Conservation (phyloP, 2,329 filamentous ascomycete species). For the Sclerotinia trifoliorum region DNA sequence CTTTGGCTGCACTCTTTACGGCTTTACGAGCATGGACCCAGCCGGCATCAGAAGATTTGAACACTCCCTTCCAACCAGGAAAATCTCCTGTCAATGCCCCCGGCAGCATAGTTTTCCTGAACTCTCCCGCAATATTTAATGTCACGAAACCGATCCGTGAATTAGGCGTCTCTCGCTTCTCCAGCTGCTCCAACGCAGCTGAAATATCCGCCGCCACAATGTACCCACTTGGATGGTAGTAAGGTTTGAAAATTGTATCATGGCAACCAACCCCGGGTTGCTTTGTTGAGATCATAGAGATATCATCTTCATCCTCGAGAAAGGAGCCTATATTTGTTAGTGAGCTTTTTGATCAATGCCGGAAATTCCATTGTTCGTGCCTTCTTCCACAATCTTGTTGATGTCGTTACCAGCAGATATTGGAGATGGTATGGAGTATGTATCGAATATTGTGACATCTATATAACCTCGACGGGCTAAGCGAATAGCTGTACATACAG, state of each 20-base stretch:
- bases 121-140: no score
- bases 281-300: slow-evolving; percentile 41
- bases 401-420: slow-evolving; percentile 58
- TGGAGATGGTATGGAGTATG: slow-evolving; percentile 44
- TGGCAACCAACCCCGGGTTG: slow-evolving; percentile 45
- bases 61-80: slow-evolving; percentile 51
- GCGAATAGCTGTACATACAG: slow-evolving; percentile 46
- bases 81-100: slow-evolving; percentile 51
- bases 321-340: slow-evolving; percentile 32
- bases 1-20: slow-evolving; percentile 46
- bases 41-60: slow-evolving; percentile 47
- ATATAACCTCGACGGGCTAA: slow-evolving; percentile 47
- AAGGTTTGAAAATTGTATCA: slow-evolving; percentile 45
- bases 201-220: no score
- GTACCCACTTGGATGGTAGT: slow-evolving; percentile 46
- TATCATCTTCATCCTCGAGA: slow-evolving; percentile 30
- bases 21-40: slow-evolving; percentile 55
- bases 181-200: no score
- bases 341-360: not conserved
- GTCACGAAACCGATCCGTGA: no score
- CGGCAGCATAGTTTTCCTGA: no score
- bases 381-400: slow-evolving; percentile 55
- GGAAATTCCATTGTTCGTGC: not conserved
- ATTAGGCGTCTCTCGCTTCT: no score
- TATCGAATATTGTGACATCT: slow-evolving; percentile 50